Percentiles rank a stretch among this genome's conserved stretches.
These are phyloP conservation scores for Arachnomyces sp. DNA, from an alignment of 2,329 filamentous ascomycete genomes.

Conservation along the genomic window DNA sequence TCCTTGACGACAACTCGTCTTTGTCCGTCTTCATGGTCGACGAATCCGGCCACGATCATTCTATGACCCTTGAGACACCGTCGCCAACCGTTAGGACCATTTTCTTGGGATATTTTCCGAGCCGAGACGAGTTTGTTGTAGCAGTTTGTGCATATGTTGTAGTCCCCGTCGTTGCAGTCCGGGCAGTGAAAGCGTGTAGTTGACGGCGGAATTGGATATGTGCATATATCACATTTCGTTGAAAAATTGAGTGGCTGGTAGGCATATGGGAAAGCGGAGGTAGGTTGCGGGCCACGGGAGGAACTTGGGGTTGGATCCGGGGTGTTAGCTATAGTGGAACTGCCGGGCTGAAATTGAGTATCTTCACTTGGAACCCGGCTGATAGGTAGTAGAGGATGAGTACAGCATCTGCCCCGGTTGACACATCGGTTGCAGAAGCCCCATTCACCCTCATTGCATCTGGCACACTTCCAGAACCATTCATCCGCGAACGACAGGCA, in stretches of 20 bases:
- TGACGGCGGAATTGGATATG: slow-evolving; percentile 60
- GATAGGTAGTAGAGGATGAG: slow-evolving; percentile 71
- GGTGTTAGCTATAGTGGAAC: no score
- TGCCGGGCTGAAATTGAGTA: not conserved
- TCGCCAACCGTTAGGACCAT: slow-evolving; percentile 75
- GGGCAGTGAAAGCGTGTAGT: slow-evolving; percentile 73
- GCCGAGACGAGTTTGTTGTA: slow-evolving; percentile 61
- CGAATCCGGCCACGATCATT: slow-evolving; percentile 74
- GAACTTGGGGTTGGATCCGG: slow-evolving; percentile 15
- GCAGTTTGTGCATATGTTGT: slow-evolving; percentile 75
- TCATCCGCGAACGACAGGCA: slow-evolving; percentile 68
- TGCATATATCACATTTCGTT: slow-evolving; percentile 73
- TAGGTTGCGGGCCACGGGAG: slow-evolving; percentile 21
- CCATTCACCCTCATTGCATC: slow-evolving; percentile 90
- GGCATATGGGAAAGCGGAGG: slow-evolving; percentile 38
- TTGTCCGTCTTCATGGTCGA: slow-evolving; percentile 60
- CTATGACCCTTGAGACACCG: slow-evolving; percentile 73
- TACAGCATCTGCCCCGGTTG: slow-evolving; percentile 72
- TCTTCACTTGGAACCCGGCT: slow-evolving; percentile 46
- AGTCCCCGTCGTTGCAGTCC: slow-evolving; percentile 70
- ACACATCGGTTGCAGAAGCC: slow-evolving; percentile 87
- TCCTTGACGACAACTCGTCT: slow-evolving; percentile 62
- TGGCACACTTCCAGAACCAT: slow-evolving; percentile 82
- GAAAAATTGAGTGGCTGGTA: slow-evolving; percentile 66
- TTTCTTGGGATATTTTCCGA: slow-evolving; percentile 62